Base-by-base conservation (phyloP, 164 flowering plant species). In the Platanus orientalis region DNA sequence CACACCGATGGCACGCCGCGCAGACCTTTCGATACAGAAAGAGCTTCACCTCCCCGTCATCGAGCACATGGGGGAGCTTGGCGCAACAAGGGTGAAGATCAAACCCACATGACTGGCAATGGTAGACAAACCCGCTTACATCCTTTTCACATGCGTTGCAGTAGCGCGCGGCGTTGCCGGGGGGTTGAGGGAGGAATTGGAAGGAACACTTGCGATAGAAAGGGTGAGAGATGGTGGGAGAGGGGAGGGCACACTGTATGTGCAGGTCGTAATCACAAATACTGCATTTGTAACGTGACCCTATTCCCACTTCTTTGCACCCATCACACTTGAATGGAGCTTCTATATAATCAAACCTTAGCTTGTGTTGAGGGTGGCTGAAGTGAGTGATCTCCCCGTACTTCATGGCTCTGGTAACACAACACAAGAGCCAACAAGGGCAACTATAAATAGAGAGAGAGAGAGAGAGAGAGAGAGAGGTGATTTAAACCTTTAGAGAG, bases 81-180 rank as follows among this genome's bases (percentile, higher is more conserved):
- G 85, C 88, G 39, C 93, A 87, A 45, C 88, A 83, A 0, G 93
- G 88, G 62, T 87, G 93, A 52, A 85, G 87, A 34, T 85, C 90
- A 32, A 81, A 85, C 17, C 88, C 93, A 34, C 90, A 85, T 1
- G 68, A 30, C 20, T 65, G 30, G 80, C 92, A 86, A 69, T 87
- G 90, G 69, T 87, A 87, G 12, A 78, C 67, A 47, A 87, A 87
- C 0, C 93, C 93, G 0, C 65, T 54, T 10, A 87, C 70, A 55
- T 76, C 85, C 71, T 73, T 80, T 68, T 79, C 79, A 62, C 93
- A 87, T 2, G 90, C 93, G 60, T 87, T 83, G 75, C 93, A 87
- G 57, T 61, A 76, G 1, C 90, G 78, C 0, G 80, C 76, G 2
- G 4, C 58, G 63, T 51, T 19, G 0, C 90, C 88, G 0, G 88